Evolutionary conservation across 768 basidiomycete species (phyloP), one percentile per base, ranked within the genome.

Genomic region (Heimioporus sp.): DNA sequence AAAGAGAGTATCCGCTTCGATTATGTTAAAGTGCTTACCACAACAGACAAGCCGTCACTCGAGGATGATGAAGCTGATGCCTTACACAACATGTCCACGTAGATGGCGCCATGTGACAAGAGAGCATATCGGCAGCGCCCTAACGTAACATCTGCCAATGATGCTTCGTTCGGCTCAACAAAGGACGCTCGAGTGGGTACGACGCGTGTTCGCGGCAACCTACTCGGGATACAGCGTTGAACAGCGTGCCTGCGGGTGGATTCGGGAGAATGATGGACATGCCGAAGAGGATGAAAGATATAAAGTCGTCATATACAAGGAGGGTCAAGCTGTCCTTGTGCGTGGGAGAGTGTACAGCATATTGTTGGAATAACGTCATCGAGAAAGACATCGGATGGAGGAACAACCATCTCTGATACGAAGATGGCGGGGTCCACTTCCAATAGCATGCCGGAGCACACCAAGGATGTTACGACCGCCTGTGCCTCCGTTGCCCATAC

Each of bases 351-450:
- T 72, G 65, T 78, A 81, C 31, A 84, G 62, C 51, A 74, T 73
- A 44, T 79, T 62, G 44, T 78, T 82, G 60, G 34, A 31, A 44
- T 10, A 41, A n/a, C 42, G 42, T 51, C n/a, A 49, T 21, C 32
- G 39, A 45, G 43, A 13, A 17, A 24, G 21, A 15, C 16, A 40
- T 42, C 2, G 15, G n/a, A 1, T 7, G 20, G 1, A 28, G 15
- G 21, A 11, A 30, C 0, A 13, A 12, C 61, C 58, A 74, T 76
- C 63, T 50, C 65, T 60, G 39, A 75, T 67, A 13, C 66, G 69
- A 19, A 73, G 73, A 61, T 79, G 77, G n/a, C 86, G 74, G 3
- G 87, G 87, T 2, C 86, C 86, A 47, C 82, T 83, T n/a, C 83
- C 85, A 17, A 64, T 57, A 4, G 82, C 80, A 46, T 82, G 82